Base-by-base conservation (phyloP, 192 early-diverging fungal genomes). In the Umbelopsis isabellina region DNA sequence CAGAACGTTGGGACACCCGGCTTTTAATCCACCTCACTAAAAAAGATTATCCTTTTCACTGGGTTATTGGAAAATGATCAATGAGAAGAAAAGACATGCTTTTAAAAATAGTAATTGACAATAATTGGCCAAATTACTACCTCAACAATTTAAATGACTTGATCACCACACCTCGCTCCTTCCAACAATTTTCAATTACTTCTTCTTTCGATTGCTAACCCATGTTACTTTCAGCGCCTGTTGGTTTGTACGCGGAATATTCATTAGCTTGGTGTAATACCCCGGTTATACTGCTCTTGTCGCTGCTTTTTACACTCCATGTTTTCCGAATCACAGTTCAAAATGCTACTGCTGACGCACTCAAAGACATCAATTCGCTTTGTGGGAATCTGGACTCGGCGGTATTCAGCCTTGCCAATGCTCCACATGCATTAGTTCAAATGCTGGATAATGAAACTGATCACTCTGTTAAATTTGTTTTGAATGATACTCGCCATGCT, bases 401-500 rank as follows among this genome's bases (percentile, higher is more conserved):
- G 15, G 55, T 30, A 27, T 27, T 15, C 11, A 61, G 55, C 13
- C 30, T 61, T 35, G 25, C 55, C 30, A 61, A 35, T 30, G 30
- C 55, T 35, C 55, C 55, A 0, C 18, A 25, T 61, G 55, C 55
- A 27, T 35, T 61, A 30, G 13, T 61, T 12, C 27, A 61, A 35
- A 61, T 61, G 55, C 30, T 61, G 33, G 33, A 61, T 25, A 61
- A 61, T 61, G 55, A 61, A 61, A 30, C 30, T 61, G 55, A 61
- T 33, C 27, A 25, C 9, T 61, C 55, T n/a, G 55, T 61, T n/a
- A 18, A 35, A 12, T 61, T 61, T 61, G 55, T 33, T 61, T 30
- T 61, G 16, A 61, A 61, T 61, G 18, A 25, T 64, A 69, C 67
- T 27, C 71, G 47, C n/a, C 65, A 66, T 9, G 55, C 20, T 46